Evolutionary conservation across 371 early-diverging fungal species (phyloP).

Genomic region (Mucor saturninus): DNA sequence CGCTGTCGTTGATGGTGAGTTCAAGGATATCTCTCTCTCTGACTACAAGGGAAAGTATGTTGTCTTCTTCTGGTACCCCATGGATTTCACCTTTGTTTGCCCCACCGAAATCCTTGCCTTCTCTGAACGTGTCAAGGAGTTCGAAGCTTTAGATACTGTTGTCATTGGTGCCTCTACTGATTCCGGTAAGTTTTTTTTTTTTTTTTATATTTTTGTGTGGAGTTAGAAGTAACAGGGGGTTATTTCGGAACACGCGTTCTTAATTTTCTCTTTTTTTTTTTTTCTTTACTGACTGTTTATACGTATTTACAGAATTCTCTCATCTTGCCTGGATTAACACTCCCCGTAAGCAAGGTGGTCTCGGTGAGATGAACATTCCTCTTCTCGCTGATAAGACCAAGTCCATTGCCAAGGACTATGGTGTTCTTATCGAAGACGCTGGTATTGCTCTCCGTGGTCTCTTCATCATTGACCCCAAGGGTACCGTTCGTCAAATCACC

Average conservation of each 20-base stretch:
- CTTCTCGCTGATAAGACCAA: slow-evolving; percentile 76
- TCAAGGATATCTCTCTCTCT: slow-evolving; percentile 79
- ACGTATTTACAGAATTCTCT: slow-evolving; percentile 51
- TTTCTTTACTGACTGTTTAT: not conserved
- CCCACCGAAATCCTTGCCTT: slow-evolving; percentile 77
- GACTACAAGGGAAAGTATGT: slow-evolving; percentile 86
- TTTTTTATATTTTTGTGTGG: not conserved
- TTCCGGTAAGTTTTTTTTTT: slow-evolving; percentile 38
- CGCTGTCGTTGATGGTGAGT: slow-evolving; percentile 77
- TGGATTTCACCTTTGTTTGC: slow-evolving; percentile 66
- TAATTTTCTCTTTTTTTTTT: not conserved
- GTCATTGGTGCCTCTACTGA: slow-evolving; percentile 58
- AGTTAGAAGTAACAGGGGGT: not conserved
- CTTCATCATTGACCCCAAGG: slow-evolving; percentile 82
- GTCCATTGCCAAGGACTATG: slow-evolving; percentile 72
- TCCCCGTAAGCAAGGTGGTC: slow-evolving; percentile 79
- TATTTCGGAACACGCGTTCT: not conserved
- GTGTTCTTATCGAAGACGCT: slow-evolving; percentile 69
- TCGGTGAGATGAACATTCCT: slow-evolving; percentile 77
- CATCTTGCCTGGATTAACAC: slow-evolving; percentile 70
- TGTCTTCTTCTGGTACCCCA: slow-evolving; percentile 55
- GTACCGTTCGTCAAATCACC: slow-evolving; percentile 58
- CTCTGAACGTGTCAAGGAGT: slow-evolving; percentile 69
- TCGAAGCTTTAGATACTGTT: slow-evolving; percentile 64
- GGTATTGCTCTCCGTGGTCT: slow-evolving; percentile 65